Percentiles rank a stretch among this genome's conserved stretches.
Conservation (phyloP, 2,329 filamentous ascomycete genomes). For the Colletotrichum sojae region DNA sequence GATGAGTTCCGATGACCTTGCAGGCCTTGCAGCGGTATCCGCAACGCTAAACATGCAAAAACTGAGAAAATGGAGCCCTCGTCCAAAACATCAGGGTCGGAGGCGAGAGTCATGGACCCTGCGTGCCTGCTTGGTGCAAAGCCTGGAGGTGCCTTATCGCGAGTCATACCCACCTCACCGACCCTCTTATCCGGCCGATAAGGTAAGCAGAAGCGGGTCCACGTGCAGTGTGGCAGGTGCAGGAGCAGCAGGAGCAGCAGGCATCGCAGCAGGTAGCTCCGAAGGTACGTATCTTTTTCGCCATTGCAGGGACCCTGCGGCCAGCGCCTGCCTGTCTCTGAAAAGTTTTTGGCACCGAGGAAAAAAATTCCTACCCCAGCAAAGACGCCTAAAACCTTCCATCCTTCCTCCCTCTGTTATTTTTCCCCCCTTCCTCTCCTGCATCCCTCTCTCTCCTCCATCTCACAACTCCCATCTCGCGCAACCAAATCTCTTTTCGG, state of each 20-base stretch:
- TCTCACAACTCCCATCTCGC: conserved; percentile 32
- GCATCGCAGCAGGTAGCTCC: neutral
- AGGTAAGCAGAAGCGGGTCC: conserved; percentile 5
- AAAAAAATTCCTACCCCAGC: conserved; percentile 38
- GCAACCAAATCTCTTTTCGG: conserved; percentile 37
- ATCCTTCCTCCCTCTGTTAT: conserved; percentile 19
- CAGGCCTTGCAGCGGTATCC: conserved; percentile 1
- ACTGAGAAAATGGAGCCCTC: conserved; percentile 23
- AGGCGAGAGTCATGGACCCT: conserved; percentile 31
- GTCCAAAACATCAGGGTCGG: conserved; percentile 15
- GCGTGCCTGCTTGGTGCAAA: conserved; percentile 5
- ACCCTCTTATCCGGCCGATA: conserved; percentile 31
- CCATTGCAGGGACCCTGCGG: conserved; percentile 35
- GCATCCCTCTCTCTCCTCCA: conserved; percentile 39
- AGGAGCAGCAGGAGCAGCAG: neutral
- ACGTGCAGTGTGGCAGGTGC: neutral
- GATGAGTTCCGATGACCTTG: conserved; percentile 11
- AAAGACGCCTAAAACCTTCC: conserved; percentile 33
- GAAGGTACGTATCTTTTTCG: conserved; percentile 36
- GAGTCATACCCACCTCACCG: conserved; percentile 32
- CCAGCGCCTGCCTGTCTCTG: conserved; percentile 30
- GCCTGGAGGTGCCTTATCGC: conserved; percentile 36
- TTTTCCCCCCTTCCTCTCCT: conserved; percentile 21
- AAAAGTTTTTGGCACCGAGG: conserved; percentile 37
- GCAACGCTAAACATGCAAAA: conserved; percentile 16